Evolutionary conservation across 169 alveolate species (phyloP).

Genomic region (Plasmodium reichenowi): DNA sequence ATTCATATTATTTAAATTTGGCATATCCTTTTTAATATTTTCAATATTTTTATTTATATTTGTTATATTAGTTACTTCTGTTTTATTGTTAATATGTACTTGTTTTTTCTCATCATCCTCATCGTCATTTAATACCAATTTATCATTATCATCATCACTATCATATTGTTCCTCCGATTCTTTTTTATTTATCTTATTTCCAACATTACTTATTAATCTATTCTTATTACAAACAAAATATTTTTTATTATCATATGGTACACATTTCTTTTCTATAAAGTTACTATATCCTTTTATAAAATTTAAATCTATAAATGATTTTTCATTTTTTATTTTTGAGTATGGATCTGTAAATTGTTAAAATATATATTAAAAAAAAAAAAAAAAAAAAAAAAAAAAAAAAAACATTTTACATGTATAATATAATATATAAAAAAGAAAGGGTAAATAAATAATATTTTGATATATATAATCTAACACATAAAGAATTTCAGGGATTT

Average conservation of each 20-base stretch:
- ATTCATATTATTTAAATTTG: neutral
- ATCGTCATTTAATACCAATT: conserved; percentile 19
- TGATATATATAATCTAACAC: conserved; percentile 13
- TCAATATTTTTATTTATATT: neutral
- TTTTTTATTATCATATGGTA: neutral
- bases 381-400: conserved; percentile 1
- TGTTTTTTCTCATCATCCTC: conserved; percentile 14
- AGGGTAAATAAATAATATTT: neutral
- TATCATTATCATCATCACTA: conserved; percentile 56
- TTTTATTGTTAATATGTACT: neutral
- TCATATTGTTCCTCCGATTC: conserved; percentile 1
- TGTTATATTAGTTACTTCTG: neutral
- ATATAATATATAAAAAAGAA: neutral
- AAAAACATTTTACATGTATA: neutral
- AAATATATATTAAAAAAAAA: neutral
- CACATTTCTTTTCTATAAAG: neutral
- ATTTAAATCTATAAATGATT: neutral
- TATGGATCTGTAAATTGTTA: conserved; percentile 13
- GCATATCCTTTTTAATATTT: neutral
- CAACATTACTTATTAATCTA: conserved; percentile 11
- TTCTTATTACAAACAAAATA: conserved; percentile 8
- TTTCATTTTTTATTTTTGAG: neutral
- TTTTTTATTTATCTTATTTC: neutral
- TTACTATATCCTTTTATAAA: conserved; percentile 9
- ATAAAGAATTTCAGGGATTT: conserved; percentile 1